phyloP scores from a whole-genome alignment of 257 asterid species.

The Oldenlandia corymbosa region DNA sequence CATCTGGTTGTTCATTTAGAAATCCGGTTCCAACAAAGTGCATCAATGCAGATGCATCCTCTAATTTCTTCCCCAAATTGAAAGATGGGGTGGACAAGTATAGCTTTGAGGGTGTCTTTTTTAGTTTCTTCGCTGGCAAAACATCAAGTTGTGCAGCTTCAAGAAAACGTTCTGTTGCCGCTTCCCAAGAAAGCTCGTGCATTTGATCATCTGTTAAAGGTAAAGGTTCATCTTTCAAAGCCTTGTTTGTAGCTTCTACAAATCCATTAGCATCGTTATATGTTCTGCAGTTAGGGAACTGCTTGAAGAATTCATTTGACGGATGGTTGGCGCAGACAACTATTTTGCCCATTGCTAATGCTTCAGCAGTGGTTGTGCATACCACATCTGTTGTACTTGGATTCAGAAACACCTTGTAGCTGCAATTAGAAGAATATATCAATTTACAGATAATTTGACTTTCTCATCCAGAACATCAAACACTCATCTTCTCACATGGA shows the following conservation, averaged over 20 bases:
- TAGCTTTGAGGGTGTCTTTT: conserved; percentile 42
- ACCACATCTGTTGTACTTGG: conserved; percentile 99
- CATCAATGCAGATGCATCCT: conserved; percentile 74
- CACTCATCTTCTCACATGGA: background rate
- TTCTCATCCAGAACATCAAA: too few relatives aligned
- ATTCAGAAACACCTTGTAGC: conserved; percentile 85
- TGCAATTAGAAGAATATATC: conserved; percentile 26
- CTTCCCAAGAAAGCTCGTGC: conserved; percentile 95
- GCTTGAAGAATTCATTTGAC: conserved; percentile 94
- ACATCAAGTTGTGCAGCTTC: conserved; percentile 55
- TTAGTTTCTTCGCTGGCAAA: conserved; percentile 33
- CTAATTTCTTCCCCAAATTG: conserved; percentile 52
- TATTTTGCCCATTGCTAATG: conserved; percentile 95
- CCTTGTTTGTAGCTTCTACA: conserved; percentile 60
- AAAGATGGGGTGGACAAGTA: conserved; percentile 62
- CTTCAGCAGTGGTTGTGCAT: conserved; percentile 97
- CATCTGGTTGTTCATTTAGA: conserved; percentile 60
- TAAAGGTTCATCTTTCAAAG: conserved; percentile 70
- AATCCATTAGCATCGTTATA: conserved; percentile 63
- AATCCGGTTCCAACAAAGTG: conserved; percentile 73
- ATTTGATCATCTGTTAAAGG: conserved; percentile 60
- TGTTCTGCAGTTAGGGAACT: conserved; percentile 87
- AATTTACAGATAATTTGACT: background rate
- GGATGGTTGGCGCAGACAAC: conserved; percentile 93
- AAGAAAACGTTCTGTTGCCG: conserved; percentile 87